Conservation (phyloP, 108 stramenopile species). For the Schizochytrium sp. region DNA sequence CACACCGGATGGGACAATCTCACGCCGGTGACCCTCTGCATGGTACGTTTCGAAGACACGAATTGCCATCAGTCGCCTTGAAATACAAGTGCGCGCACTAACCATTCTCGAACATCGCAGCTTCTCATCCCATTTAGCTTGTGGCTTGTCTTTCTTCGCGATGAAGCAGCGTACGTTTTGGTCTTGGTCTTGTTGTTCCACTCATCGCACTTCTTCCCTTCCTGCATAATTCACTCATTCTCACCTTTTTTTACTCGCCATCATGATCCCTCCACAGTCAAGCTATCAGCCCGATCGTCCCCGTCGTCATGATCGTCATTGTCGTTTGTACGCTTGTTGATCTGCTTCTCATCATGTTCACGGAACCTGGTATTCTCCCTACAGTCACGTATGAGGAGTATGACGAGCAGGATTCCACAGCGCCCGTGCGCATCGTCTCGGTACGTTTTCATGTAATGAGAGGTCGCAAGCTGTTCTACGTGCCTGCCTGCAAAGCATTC, state of each 20-base stretch:
- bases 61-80: too few species aligned
- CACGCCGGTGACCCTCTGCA: neutral
- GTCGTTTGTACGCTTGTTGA: neutral
- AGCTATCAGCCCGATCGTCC: neutral
- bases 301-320: neutral
- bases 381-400: neutral
- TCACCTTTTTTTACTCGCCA: neutral
- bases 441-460: neutral
- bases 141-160: neutral
- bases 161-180: neutral
- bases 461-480: too few species aligned
- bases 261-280: neutral
- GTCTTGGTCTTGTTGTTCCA: neutral
- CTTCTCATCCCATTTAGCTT: neutral
- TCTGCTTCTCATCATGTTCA: neutral
- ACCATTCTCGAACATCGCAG: neutral
- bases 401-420: neutral
- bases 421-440: neutral
- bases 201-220: neutral
- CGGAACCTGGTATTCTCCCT: neutral
- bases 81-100: too few species aligned
- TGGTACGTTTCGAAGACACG: neutral
- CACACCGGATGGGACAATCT: conserved; percentile 12
- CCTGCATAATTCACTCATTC: neutral
- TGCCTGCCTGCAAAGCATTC: too few species aligned